These are phyloP conservation scores for Cerrena zonata DNA, from an alignment of 1,284 basidiomycete species.

Conservation along the genomic window DNA sequence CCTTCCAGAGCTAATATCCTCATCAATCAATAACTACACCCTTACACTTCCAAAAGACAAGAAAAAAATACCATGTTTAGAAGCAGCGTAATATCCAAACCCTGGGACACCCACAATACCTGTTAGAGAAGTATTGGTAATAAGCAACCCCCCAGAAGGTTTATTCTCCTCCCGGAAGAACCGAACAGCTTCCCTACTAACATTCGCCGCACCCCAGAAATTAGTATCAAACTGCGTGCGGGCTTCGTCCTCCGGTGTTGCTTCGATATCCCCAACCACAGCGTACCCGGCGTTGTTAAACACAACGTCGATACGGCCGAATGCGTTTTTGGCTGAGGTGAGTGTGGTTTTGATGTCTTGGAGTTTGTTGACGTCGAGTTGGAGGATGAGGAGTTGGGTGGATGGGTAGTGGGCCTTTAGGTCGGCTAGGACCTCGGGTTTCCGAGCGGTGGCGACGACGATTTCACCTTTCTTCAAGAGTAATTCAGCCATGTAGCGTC, in stretches of 20 bases:
- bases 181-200: slow-evolving; percentile 17
- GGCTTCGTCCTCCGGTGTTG: slow-evolving; percentile 19
- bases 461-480: slow-evolving; percentile 26
- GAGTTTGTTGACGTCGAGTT: slow-evolving; percentile 34
- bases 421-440: slow-evolving; percentile 18
- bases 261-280: slow-evolving; percentile 25
- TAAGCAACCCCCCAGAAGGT: slow-evolving; percentile 25
- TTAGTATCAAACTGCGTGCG: slow-evolving; percentile 27
- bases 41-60: not conserved
- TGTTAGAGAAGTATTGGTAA: slow-evolving; percentile 23
- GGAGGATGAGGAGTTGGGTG: slow-evolving; percentile 29
- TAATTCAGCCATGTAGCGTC: slow-evolving; percentile 22
- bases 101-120: slow-evolving; percentile 18
- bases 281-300: slow-evolving; percentile 31
- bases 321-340: slow-evolving; percentile 18
- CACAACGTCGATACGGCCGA: slow-evolving; percentile 28
- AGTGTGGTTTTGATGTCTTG: slow-evolving; percentile 24
- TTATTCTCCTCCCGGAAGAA: slow-evolving; percentile 16
- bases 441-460: slow-evolving; percentile 28
- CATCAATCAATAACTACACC: not conserved
- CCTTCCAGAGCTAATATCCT: slow-evolving; percentile 21
- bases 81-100: slow-evolving; percentile 25
- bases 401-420: slow-evolving; percentile 17
- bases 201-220: too few species aligned
- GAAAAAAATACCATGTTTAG: slow-evolving; percentile 10